Conservation (phyloP, 2,329 filamentous ascomycete genomes). For the Colletotrichum lentis region DNA sequence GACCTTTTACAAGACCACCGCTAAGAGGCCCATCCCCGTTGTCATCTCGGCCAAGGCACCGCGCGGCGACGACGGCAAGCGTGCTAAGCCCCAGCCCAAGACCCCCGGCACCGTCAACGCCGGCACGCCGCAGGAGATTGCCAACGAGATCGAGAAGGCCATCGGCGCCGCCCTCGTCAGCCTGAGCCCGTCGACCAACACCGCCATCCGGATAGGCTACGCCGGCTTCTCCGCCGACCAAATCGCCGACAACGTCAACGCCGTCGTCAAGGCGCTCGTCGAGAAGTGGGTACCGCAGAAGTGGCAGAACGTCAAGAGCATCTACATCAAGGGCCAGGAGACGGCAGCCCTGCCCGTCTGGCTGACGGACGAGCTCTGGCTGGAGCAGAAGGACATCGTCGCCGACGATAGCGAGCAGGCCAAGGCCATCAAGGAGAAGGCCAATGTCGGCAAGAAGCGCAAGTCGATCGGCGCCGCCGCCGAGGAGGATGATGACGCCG, state of each 20-base stretch:
- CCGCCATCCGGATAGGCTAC: slow-evolving; percentile 80
- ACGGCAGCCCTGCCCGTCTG: slow-evolving; percentile 93
- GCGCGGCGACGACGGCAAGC: slow-evolving; percentile 68
- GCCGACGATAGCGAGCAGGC: slow-evolving; percentile 63
- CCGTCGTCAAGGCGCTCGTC: slow-evolving; percentile 73
- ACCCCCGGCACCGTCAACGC: slow-evolving; percentile 53
- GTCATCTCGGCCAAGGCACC: slow-evolving; percentile 69
- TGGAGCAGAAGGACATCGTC: slow-evolving; percentile 77
- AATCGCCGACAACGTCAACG: slow-evolving; percentile 80
- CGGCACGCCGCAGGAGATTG: slow-evolving; percentile 71
- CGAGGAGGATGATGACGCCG: slow-evolving; percentile 44
- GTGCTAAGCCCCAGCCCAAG: slow-evolving; percentile 64
- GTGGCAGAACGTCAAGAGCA: slow-evolving; percentile 83
- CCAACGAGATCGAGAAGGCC: slow-evolving; percentile 81
- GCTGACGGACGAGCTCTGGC: slow-evolving; percentile 91
- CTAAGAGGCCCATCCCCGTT: slow-evolving; percentile 88
- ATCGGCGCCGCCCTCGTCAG: slow-evolving; percentile 80
- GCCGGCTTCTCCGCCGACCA: slow-evolving; percentile 78
- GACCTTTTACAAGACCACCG: slow-evolving; percentile 84
- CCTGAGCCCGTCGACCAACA: slow-evolving; percentile 80
- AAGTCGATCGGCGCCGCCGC: slow-evolving; percentile 55
- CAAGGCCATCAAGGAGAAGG: slow-evolving; percentile 57
- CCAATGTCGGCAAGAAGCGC: slow-evolving; percentile 72
- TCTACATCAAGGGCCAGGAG: slow-evolving; percentile 91
- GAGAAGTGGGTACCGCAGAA: slow-evolving; percentile 84